Percentiles rank a stretch among this genome's conserved stretches.
phyloP scores from a whole-genome alignment of 441 rosid genomes.

The Rhodomyrtus psidioides region DNA sequence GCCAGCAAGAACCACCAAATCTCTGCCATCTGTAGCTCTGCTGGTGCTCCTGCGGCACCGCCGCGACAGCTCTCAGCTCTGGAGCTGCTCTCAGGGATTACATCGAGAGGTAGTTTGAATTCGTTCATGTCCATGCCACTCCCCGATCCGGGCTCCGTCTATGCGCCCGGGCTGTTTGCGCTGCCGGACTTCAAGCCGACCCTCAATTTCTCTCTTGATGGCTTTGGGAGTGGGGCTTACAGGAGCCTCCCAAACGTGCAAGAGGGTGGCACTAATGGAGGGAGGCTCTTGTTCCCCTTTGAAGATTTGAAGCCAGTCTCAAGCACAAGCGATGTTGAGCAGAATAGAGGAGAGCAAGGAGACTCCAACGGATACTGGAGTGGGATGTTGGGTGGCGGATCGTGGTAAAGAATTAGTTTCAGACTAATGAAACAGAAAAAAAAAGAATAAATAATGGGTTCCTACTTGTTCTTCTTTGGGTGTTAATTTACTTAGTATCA shows the following conservation, averaged over 20 bases:
- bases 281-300: slow-evolving; percentile 69
- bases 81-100: slow-evolving; percentile 54
- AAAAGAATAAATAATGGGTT: slow-evolving; percentile 12
- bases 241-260: slow-evolving; percentile 39
- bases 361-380: slow-evolving; percentile 78
- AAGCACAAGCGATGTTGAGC: slow-evolving; percentile 21
- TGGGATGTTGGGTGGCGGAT: slow-evolving; percentile 77
- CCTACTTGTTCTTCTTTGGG: slow-evolving; percentile 9
- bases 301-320: slow-evolving; percentile 76
- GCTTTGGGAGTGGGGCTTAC: slow-evolving; percentile 38
- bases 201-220: slow-evolving; percentile 65
- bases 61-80: slow-evolving; percentile 28
- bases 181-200: slow-evolving; percentile 72
- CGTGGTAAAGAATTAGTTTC: slow-evolving; percentile 44
- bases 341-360: slow-evolving; percentile 40
- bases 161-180: slow-evolving; percentile 33
- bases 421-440: slow-evolving; percentile 4
- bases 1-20: slow-evolving; percentile 22
- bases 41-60: slow-evolving; percentile 11
- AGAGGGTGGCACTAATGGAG: slow-evolving; percentile 21
- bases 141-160: slow-evolving; percentile 41
- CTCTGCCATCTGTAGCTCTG: slow-evolving; percentile 19
- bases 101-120: slow-evolving; percentile 36
- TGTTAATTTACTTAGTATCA: slow-evolving; percentile 18
- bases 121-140: slow-evolving; percentile 41